A percentile compares a stretch with the other conserved stretches of the same genome.
Conservation (phyloP, 73 alveolate species). For the Effrenium voratum region DNA sequence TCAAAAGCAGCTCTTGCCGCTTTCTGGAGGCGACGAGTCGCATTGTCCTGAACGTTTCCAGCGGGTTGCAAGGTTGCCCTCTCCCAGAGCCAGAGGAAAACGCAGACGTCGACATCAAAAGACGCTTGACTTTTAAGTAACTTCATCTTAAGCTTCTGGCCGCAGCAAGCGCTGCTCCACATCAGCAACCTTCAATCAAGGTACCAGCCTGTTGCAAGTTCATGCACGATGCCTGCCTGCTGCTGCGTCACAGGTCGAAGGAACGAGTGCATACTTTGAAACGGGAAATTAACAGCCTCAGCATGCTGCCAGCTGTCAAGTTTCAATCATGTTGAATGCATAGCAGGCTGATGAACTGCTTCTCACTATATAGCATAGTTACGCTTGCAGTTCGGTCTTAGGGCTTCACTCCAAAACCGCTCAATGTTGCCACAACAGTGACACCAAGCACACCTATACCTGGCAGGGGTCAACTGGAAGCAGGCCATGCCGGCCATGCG, state of each 20-base stretch:
- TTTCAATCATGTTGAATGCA: not conserved
- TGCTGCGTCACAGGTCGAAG: slow-evolving; percentile 94
- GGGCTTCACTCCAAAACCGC: slow-evolving; percentile 59
- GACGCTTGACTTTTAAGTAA: not conserved
- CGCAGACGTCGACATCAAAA: not conserved
- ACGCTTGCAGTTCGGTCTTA: not conserved
- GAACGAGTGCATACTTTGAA: slow-evolving; percentile 90
- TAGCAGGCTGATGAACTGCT: not conserved
- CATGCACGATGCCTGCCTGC: slow-evolving; percentile 27
- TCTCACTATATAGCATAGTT: not conserved
- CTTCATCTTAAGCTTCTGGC: not conserved
- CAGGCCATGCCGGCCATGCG: too few relatives aligned
- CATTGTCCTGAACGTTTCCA: too few relatives aligned
- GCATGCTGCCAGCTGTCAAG: too few relatives aligned
- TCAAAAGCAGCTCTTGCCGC: slow-evolving; percentile 75
- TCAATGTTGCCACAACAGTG: slow-evolving; percentile 89
- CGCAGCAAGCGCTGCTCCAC: slow-evolving; percentile 85
- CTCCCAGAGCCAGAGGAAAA: not conserved
- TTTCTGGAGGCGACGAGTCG: slow-evolving; percentile 49
- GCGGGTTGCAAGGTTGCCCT: too few relatives aligned
- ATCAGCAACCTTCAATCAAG: slow-evolving; percentile 35
- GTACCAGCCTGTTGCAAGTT: not conserved
- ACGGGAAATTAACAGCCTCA: slow-evolving; percentile 92
- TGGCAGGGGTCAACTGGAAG: too few relatives aligned
- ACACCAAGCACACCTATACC: slow-evolving; percentile 85